These are phyloP conservation scores for Plasmodium coatneyi DNA, from an alignment of 169 alveolate species.

Conservation along the genomic window DNA sequence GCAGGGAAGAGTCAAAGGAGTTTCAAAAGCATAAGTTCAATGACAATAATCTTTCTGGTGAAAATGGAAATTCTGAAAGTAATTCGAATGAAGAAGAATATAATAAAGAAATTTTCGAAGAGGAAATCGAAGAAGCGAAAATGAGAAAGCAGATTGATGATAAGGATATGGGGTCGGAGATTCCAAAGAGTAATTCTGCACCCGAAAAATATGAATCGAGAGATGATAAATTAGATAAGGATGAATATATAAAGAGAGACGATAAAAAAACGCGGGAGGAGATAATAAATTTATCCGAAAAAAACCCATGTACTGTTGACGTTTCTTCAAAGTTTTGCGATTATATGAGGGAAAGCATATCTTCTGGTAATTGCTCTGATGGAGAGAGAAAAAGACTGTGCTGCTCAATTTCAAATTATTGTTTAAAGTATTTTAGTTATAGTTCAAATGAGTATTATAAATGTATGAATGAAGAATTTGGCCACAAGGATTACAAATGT, in stretches of 20 bases:
- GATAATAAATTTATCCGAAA: constrained; percentile 35
- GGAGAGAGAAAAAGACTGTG: constrained; percentile 27
- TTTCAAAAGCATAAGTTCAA: constrained; percentile 4
- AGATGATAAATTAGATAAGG: constrained; percentile 9
- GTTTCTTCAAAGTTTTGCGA: constrained; percentile 67
- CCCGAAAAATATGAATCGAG: neutral
- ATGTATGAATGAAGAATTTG: constrained; percentile 45
- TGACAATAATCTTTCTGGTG: neutral
- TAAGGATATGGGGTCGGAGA: neutral
- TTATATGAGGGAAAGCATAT: constrained; percentile 27
- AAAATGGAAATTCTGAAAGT: neutral
- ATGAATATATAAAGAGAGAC: constrained; percentile 30
- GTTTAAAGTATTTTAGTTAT: constrained; percentile 47
- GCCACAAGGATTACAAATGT: constrained; percentile 44
- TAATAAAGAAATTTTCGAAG: neutral
- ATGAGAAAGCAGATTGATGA: neutral
- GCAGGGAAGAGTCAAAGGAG: neutral
- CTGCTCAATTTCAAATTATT: constrained; percentile 64
- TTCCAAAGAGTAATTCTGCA: neutral
- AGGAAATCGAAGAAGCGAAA: neutral
- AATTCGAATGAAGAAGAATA: neutral
- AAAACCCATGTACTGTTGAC: constrained; percentile 15
- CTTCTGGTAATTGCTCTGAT: constrained; percentile 51
- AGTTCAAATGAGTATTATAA: constrained; percentile 59
- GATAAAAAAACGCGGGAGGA: constrained; percentile 33